Percentiles rank a stretch among this genome's conserved stretches.
Evolutionary conservation across 495 filamentous ascomycete species (phyloP).

Genomic region (Astrothelium macrocarpum): DNA sequence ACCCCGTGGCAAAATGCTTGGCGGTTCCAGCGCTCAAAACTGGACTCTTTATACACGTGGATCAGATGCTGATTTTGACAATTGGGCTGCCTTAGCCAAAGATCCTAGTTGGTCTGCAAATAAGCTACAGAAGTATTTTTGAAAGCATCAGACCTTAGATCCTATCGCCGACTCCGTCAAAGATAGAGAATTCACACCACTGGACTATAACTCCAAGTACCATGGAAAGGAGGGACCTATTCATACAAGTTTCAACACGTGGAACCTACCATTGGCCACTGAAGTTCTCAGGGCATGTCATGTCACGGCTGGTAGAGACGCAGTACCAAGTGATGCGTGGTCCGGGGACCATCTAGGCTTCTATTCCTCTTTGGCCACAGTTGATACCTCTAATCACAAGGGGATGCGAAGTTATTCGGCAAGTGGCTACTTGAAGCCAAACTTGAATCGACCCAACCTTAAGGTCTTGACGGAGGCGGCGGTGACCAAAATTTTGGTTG

Average conservation of each 20-base stretch:
- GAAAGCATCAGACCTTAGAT: constrained; percentile 20
- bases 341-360: constrained; percentile 11
- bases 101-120: constrained; percentile 47
- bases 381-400: constrained; percentile 12
- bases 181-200: not conserved
- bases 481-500: constrained; percentile 17
- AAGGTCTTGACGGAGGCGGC: constrained; percentile 18
- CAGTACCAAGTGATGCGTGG: not conserved
- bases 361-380: constrained; percentile 19
- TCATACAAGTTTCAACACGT: not conserved
- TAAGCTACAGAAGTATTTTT: constrained; percentile 29
- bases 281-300: not conserved
- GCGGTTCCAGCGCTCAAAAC: constrained; percentile 39
- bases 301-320: not conserved
- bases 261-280: not conserved
- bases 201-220: not conserved
- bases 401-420: constrained; percentile 18
- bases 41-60: constrained; percentile 30
- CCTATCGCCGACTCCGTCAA: constrained; percentile 7
- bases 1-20: constrained; percentile 35
- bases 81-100: constrained; percentile 42
- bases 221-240: constrained; percentile 1
- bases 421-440: constrained; percentile 21
- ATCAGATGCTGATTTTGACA: constrained; percentile 46
- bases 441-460: constrained; percentile 16